A percentile compares a stretch with the other conserved stretches of the same genome.
Evolutionary conservation across 2,329 filamentous ascomycete species (phyloP).

Genomic region (Hypoxylon sp.): DNA sequence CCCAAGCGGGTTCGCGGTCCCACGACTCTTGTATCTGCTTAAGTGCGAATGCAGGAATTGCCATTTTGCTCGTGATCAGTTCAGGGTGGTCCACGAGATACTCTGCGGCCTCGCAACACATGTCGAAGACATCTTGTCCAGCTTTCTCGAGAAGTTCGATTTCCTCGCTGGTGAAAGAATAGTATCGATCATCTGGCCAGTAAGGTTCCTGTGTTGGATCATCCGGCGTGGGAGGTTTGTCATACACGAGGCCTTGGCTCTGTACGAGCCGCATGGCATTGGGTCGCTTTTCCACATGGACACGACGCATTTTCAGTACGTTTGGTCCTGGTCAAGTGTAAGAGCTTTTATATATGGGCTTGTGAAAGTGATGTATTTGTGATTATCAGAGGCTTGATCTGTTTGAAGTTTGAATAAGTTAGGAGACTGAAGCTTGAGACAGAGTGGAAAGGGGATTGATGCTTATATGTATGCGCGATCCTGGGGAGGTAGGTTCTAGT

Average conservation of each 20-base stretch:
- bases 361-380: neutral
- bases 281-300: conserved; percentile 26
- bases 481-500: neutral
- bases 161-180: conserved; percentile 23
- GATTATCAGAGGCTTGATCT: neutral
- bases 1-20: conserved; percentile 20
- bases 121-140: conserved; percentile 23
- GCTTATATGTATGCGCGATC: neutral
- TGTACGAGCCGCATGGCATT: conserved; percentile 25
- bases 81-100: conserved; percentile 12
- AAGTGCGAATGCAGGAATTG: conserved; percentile 20
- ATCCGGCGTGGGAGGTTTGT: conserved; percentile 5
- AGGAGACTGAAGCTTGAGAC: neutral
- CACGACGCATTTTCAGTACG: conserved; percentile 12
- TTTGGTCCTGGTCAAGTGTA: neutral
- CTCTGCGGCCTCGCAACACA: conserved; percentile 26
- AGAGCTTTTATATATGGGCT: neutral
- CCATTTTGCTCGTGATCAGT: conserved; percentile 24
- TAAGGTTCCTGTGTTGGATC: conserved; percentile 8
- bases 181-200: conserved; percentile 29
- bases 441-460: neutral
- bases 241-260: conserved; percentile 26
- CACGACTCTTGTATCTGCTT: conserved; percentile 22
- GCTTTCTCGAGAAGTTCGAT: conserved; percentile 22
- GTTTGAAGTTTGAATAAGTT: neutral